These are phyloP conservation scores for Fallopia convolvulus DNA, from an alignment of 148 eudicot species.

Conservation along the genomic window DNA sequence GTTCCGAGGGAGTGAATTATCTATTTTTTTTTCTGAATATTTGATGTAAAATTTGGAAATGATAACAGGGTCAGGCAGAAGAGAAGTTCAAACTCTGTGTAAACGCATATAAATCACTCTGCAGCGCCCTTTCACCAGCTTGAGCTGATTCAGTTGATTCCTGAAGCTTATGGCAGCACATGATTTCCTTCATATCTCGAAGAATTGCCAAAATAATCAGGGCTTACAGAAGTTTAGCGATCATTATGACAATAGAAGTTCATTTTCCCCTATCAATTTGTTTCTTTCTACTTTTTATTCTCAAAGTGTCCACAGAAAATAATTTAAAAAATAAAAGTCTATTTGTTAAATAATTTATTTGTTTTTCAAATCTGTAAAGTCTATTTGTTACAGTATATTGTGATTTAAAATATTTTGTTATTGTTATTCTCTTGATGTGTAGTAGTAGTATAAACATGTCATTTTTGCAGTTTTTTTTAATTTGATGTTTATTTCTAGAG, in stretches of 20 bases:
- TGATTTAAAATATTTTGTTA: too few species aligned
- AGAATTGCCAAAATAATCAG: not conserved
- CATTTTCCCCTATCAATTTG: not conserved
- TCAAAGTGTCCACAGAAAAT: not conserved
- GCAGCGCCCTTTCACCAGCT: constrained; percentile 36
- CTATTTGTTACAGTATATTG: not conserved
- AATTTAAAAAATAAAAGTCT: not conserved
- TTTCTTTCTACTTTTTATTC: not conserved
- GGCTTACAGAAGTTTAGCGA: not conserved
- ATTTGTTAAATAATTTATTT: not conserved
- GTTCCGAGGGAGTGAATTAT: not conserved
- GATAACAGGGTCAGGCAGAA: constrained; percentile 62
- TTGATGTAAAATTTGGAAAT: not conserved
- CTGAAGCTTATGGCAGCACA: not conserved
- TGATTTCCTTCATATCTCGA: not conserved
- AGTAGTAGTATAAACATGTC: not conserved
- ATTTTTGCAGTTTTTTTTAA: not conserved
- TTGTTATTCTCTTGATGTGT: not conserved
- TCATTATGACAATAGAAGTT: not conserved
- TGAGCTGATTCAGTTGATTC: not conserved
- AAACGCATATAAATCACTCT: constrained; percentile 70
- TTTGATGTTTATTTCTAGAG: too few species aligned
- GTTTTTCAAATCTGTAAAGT: not conserved
- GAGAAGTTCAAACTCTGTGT: constrained; percentile 84
- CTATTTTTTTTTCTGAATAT: not conserved